These are phyloP conservation scores for Colletotrichum eleusines DNA, from an alignment of 2,329 filamentous ascomycete genomes.

Conservation along the genomic window DNA sequence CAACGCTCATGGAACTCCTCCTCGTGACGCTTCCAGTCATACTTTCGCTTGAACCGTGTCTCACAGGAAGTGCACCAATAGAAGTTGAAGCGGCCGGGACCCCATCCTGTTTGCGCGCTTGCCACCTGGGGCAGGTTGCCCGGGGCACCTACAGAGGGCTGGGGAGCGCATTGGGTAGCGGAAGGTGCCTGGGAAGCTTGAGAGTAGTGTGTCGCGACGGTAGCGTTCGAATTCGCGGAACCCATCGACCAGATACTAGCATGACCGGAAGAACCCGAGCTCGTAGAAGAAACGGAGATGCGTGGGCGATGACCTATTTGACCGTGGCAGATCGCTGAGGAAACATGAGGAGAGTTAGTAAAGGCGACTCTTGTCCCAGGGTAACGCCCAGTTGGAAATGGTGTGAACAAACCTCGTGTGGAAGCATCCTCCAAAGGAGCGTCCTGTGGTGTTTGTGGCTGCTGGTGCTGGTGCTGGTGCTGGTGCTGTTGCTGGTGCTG, in stretches of 20 bases:
- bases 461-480: slow-evolving; percentile 4
- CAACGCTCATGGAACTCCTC: slow-evolving; percentile 77
- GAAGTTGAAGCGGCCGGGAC: slow-evolving; percentile 53
- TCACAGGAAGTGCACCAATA: slow-evolving; percentile 71
- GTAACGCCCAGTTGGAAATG: background rate
- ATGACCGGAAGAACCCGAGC: slow-evolving; percentile 63
- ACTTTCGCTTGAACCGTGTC: slow-evolving; percentile 75
- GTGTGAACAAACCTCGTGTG: slow-evolving; percentile 32
- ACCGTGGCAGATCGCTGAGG: slow-evolving; percentile 51
- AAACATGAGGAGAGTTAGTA: slow-evolving; percentile 48
- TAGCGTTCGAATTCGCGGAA: slow-evolving; percentile 43
- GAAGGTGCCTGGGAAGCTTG: slow-evolving; percentile 55
- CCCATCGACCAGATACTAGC: slow-evolving; percentile 50
- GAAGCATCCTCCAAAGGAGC: slow-evolving; percentile 41
- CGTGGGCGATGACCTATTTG: slow-evolving; percentile 54
- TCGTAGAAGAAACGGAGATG: slow-evolving; percentile 63
- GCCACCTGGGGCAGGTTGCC: slow-evolving; percentile 40
- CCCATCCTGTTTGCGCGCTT: slow-evolving; percentile 43
- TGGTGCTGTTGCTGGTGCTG: background rate
- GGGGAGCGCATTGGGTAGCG: slow-evolving; percentile 47
- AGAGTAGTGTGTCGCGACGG: slow-evolving; percentile 51
- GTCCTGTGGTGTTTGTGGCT: slow-evolving; percentile 29
- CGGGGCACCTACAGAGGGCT: slow-evolving; percentile 38
- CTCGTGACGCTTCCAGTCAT: slow-evolving; percentile 78
- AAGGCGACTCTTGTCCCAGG: background rate